Conservation (phyloP, 345 rosid genomes). For the Xanthoceras sorbifolium region DNA sequence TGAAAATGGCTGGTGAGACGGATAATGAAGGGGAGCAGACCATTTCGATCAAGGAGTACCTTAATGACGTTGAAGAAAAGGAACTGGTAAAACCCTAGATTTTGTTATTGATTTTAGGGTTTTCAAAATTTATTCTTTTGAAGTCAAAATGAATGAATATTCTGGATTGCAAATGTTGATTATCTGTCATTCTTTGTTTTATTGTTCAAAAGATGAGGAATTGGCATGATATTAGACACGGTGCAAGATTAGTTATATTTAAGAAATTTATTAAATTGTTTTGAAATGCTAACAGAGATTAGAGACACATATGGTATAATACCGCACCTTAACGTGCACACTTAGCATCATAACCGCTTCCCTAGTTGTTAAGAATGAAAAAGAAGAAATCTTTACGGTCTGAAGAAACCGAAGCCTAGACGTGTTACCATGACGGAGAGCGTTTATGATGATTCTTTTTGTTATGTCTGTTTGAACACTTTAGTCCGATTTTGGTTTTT, state of each 20-base stretch:
- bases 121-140: not conserved
- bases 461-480: not conserved
- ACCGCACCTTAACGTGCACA: no score
- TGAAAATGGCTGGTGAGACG: constrained; percentile 51
- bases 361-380: no score
- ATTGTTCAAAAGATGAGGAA: not conserved
- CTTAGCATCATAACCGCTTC: no score
- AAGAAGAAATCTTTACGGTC: not conserved
- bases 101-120: not conserved
- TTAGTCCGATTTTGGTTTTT: not conserved
- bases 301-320: not conserved
- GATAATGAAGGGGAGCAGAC: constrained; percentile 68
- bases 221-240: not conserved
- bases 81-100: constrained; percentile 59
- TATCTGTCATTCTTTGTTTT: not conserved
- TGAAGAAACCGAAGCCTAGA: not conserved
- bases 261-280: not conserved
- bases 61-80: constrained; percentile 74
- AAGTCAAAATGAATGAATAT: not conserved
- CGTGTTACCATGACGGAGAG: no score
- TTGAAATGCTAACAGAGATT: not conserved
- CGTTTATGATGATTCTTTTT: not conserved
- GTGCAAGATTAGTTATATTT: not conserved
- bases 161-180: not conserved
- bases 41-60: constrained; percentile 76